Conservation (phyloP, 371 early-diverging fungal genomes). For the Mucor plumbeus region DNA sequence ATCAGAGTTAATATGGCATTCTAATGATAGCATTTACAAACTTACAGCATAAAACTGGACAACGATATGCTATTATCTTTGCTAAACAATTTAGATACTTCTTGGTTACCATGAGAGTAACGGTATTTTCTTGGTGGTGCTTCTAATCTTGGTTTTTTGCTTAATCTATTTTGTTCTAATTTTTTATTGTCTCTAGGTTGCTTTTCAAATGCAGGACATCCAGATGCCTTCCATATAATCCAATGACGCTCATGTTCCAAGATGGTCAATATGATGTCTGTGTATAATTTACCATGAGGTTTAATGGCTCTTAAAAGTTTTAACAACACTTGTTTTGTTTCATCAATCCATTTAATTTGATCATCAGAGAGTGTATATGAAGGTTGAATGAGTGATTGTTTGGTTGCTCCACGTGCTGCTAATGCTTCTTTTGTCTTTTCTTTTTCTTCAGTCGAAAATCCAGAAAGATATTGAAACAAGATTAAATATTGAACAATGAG, state of each 20-base stretch:
- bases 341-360: constrained; percentile 44
- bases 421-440: constrained; percentile 43
- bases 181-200: constrained; percentile 31
- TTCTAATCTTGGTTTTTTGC: constrained; percentile 33
- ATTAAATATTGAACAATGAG: constrained; percentile 81
- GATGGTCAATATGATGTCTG: constrained; percentile 47
- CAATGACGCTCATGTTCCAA: constrained; percentile 50
- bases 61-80: constrained; percentile 23
- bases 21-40: background rate
- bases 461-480: constrained; percentile 67
- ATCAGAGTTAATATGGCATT: too few species aligned
- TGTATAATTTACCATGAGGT: constrained; percentile 53
- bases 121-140: constrained; percentile 33
- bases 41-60: constrained; percentile 40
- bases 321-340: constrained; percentile 26
- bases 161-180: constrained; percentile 27
- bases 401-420: constrained; percentile 36
- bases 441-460: constrained; percentile 43
- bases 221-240: constrained; percentile 58
- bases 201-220: constrained; percentile 54
- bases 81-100: constrained; percentile 41
- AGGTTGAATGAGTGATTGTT: constrained; percentile 41
- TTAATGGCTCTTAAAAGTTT: constrained; percentile 38
- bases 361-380: constrained; percentile 39
- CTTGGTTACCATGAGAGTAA: constrained; percentile 41